These are phyloP conservation scores for Penicillium sp. DNA, from an alignment of 2,329 filamentous ascomycete species.

Conservation along the genomic window DNA sequence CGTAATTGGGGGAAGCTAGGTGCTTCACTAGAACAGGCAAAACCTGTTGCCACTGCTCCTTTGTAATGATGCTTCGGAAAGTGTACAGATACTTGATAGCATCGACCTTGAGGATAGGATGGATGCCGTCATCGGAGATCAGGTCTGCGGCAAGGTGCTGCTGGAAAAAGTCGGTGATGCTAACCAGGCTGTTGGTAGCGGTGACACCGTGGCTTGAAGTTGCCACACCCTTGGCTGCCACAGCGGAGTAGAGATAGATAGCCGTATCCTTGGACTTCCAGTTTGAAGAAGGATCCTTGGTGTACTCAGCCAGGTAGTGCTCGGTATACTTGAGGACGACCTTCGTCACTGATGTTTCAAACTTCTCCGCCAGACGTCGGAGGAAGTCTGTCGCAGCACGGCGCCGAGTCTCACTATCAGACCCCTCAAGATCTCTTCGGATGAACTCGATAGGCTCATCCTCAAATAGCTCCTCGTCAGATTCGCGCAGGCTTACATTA, in stretches of 20 bases:
- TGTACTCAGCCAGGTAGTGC: slow-evolving; percentile 75
- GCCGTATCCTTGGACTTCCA: slow-evolving; percentile 99
- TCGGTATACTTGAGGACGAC: slow-evolving; percentile 87
- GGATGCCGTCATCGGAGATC: slow-evolving; percentile 64
- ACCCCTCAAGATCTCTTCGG: slow-evolving; percentile 88
- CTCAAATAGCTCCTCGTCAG: slow-evolving; percentile 93
- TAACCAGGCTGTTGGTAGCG: slow-evolving; percentile 80
- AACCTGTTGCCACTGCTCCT: slow-evolving; percentile 86
- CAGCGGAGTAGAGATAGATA: slow-evolving; percentile 92
- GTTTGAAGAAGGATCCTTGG: slow-evolving; percentile 66
- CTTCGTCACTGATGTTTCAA: slow-evolving; percentile 78
- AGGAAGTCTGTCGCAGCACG: slow-evolving; percentile 94
- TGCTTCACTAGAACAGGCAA: slow-evolving; percentile 90
- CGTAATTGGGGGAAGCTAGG: slow-evolving; percentile 84
- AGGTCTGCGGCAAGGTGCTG: slow-evolving; percentile 89
- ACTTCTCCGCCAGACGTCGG: slow-evolving; percentile 82
- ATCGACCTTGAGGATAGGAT: slow-evolving; percentile 92
- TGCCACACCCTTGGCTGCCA: slow-evolving; percentile 86
- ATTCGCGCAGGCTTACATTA: slow-evolving; percentile 87
- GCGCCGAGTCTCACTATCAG: slow-evolving; percentile 89
- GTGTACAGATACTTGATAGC: slow-evolving; percentile 98
- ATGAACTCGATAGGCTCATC: slow-evolving; percentile 99
- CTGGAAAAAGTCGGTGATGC: slow-evolving; percentile 94
- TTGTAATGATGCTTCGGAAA: slow-evolving; percentile 91
- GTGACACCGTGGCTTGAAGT: slow-evolving; percentile 89